Evolutionary conservation across 2,329 filamentous ascomycete genomes (phyloP), one percentile per base, ranked within the genome.

Genomic region (Alternaria brassicae): DNA sequence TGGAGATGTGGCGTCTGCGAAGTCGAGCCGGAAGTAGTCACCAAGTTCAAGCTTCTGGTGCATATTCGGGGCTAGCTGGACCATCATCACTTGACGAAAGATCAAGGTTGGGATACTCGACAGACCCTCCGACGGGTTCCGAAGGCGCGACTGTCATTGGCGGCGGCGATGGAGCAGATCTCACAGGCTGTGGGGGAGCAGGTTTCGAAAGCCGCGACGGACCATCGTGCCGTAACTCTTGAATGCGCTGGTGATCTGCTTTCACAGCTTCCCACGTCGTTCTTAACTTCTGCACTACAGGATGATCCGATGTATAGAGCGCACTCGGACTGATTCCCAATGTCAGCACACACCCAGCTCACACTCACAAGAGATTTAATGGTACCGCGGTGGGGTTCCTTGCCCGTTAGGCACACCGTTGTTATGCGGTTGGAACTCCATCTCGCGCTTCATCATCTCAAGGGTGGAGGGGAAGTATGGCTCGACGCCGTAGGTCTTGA

Each of bases 381-480:
- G 75, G 68, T 77, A 78, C 61, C 75, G 68, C 57, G 75, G 75
- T 34, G 75, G 74, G 53, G 72, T 70, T 23, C 68, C 68, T 53
- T 73, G 67, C 21, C 70, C 72, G 40, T 69, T 75, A 7, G 69
- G 66, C 40, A 55, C 68, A 27, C 66, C 68, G 40, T 69, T 70
- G 28, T 49, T 40, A 27, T 61, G 62, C 17, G 66, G 69, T 50
- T 72, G 67, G 66, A 72, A 76, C 61, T 77, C 76, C 53, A 78
- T 65, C 62, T 79, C 78, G 23, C 76, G 66, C 60, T 75, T 74
- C 83, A 85, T 84, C 25, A 81, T 77, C 30, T 83, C 82, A 25
- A 85, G 75, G 15, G 82, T 84, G 23, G 77, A 72, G 5, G 83
- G 82, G 71, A 85, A 85, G 70, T 85, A 85, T 5, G 81, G 81